Evolutionary conservation across 169 alveolate species (phyloP).

Genomic region (Fabrea salina): DNA sequence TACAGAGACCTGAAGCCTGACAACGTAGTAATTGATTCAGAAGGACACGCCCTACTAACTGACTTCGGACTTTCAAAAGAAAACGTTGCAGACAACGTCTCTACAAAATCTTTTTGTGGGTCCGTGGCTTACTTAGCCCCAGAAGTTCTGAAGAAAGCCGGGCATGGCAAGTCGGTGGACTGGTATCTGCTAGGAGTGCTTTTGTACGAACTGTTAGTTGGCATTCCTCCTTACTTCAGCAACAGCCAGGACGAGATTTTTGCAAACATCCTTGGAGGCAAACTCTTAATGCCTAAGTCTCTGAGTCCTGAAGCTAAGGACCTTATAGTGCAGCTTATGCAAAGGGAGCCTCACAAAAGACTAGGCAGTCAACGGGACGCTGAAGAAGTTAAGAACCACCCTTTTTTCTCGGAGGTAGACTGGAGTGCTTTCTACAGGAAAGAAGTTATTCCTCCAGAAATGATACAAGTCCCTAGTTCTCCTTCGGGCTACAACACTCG

Average conservation of each 20-base stretch:
- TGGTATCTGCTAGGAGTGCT: slow-evolving; percentile 70
- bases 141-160: slow-evolving; percentile 35
- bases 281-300: too few relatives aligned
- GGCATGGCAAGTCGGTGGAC: slow-evolving; percentile 64
- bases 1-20: slow-evolving; percentile 36
- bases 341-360: slow-evolving; percentile 71
- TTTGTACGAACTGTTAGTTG: slow-evolving; percentile 67
- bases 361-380: slow-evolving; percentile 69
- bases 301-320: too few relatives aligned
- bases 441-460: neutral
- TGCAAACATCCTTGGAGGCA: too few relatives aligned
- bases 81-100: too few relatives aligned
- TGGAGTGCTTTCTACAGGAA: neutral
- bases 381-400: slow-evolving; percentile 44
- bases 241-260: too few relatives aligned
- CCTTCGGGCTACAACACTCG: too few relatives aligned
- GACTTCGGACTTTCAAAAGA: slow-evolving; percentile 39
- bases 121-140: too few relatives aligned
- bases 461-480: too few relatives aligned
- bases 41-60: slow-evolving; percentile 36
- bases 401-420: neutral
- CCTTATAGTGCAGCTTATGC: too few relatives aligned
- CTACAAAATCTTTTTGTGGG: too few relatives aligned
- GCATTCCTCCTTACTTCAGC: slow-evolving; percentile 74
- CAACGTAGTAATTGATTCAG: slow-evolving; percentile 35